Percentiles rank a stretch among this genome's conserved stretches.
These are phyloP conservation scores for Begonia masoniana DNA, from an alignment of 306 rosid species.

Conservation along the genomic window DNA sequence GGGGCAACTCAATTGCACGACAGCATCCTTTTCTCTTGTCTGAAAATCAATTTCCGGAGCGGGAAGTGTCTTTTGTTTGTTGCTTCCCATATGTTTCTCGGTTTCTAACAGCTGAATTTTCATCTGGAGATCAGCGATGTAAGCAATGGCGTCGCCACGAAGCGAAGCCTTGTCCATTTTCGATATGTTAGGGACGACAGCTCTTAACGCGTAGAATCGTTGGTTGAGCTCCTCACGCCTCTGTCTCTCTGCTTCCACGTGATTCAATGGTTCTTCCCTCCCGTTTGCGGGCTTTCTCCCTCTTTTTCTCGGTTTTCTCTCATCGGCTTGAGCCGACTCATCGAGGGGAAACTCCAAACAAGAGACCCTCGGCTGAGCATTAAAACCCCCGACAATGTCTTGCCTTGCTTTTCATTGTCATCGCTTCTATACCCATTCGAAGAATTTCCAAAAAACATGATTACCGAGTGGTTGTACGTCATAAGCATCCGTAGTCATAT, in stretches of 20 bases:
- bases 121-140: too few species aligned
- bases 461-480: constrained; percentile 46
- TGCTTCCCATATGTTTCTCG: too few species aligned
- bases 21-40: too few species aligned
- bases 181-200: constrained; percentile 89
- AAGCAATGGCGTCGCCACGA: constrained; percentile 80
- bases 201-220: constrained; percentile 74
- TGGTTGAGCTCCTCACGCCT: constrained; percentile 94
- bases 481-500: constrained; percentile 45
- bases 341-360: constrained; percentile 46
- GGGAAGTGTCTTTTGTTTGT: too few species aligned
- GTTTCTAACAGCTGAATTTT: too few species aligned
- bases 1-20: too few species aligned
- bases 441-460: constrained; percentile 38
- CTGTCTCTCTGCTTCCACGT: constrained; percentile 90
- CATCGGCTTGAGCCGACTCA: constrained; percentile 58
- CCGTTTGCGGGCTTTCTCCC: constrained; percentile 96
- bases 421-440: constrained; percentile 52
- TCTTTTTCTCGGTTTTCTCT: constrained; percentile 76
- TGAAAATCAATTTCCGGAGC: too few species aligned
- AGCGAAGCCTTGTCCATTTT: constrained; percentile 95
- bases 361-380: too few species aligned
- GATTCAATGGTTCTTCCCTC: constrained; percentile 85
- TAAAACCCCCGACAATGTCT: too few species aligned
- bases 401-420: constrained; percentile 38